Percentiles rank a stretch among this genome's conserved stretches.
phyloP scores from a whole-genome alignment of 495 filamentous ascomycete species.

The Hyaloscypha bicolor region DNA sequence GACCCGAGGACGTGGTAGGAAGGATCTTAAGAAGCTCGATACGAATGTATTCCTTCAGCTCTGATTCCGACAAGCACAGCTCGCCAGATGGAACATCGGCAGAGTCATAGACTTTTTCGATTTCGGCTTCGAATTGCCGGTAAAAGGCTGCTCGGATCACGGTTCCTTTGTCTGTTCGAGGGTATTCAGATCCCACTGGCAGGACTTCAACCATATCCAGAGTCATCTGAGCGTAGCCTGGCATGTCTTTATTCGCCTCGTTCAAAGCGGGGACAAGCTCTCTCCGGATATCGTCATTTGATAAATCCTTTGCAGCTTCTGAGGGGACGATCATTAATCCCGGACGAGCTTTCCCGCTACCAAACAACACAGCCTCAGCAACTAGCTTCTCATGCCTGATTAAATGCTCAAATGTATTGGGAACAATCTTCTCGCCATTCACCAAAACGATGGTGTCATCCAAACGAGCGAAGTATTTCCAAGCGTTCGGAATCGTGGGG shows the following conservation, averaged over 20 bases:
- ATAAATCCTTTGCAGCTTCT: slow-evolving; percentile 30
- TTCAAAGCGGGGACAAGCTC: slow-evolving; percentile 45
- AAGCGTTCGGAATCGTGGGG: slow-evolving; percentile 51
- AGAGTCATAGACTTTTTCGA: slow-evolving; percentile 30
- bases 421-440: slow-evolving; percentile 65
- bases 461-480: slow-evolving; percentile 58
- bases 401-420: slow-evolving; percentile 55
- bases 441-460: slow-evolving; percentile 60
- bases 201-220: background rate
- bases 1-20: slow-evolving; percentile 19
- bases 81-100: slow-evolving; percentile 22
- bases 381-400: slow-evolving; percentile 53
- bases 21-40: slow-evolving; percentile 28
- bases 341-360: slow-evolving; percentile 27
- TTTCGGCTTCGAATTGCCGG: slow-evolving; percentile 41
- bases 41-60: slow-evolving; percentile 38
- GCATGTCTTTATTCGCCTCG: slow-evolving; percentile 39
- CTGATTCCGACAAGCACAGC: slow-evolving; percentile 37
- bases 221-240: background rate
- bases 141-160: background rate
- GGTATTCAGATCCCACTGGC: background rate
- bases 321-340: slow-evolving; percentile 34
- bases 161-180: background rate
- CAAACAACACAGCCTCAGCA: slow-evolving; percentile 53
- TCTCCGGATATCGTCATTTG: slow-evolving; percentile 17